Conservation (phyloP, 768 basidiomycete genomes). For the Amanita rubescens region DNA sequence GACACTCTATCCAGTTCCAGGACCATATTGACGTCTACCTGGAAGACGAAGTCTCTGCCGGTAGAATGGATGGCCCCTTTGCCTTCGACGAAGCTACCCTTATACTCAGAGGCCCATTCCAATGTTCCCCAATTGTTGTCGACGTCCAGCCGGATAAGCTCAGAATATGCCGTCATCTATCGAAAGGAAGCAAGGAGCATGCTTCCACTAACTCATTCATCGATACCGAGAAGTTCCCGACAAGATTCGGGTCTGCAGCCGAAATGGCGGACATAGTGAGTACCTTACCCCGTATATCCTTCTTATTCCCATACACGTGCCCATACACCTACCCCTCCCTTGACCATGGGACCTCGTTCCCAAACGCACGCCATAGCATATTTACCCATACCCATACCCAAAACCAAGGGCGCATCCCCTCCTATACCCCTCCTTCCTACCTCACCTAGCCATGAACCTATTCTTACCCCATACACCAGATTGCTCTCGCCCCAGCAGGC, state of each 20-base stretch:
- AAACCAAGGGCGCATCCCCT: too few relatives aligned
- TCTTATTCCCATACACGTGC: neutral
- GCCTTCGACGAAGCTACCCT: constrained; percentile 12
- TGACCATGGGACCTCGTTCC: neutral
- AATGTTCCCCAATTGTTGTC: constrained; percentile 20
- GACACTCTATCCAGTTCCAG: constrained; percentile 3
- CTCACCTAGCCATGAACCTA: neutral
- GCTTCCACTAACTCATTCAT: constrained; percentile 12
- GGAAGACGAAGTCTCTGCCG: constrained; percentile 8
- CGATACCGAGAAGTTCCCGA: constrained; percentile 15
- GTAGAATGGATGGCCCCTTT: constrained; percentile 18
- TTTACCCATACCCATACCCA: too few relatives aligned
- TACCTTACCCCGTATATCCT: neutral
- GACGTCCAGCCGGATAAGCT: constrained; percentile 13
- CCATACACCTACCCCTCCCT: neutral
- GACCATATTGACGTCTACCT: constrained; percentile 14
- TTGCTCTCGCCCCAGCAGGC: constrained; percentile 10
- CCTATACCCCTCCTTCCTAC: neutral
- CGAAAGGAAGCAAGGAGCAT: constrained; percentile 7
- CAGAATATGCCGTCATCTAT: constrained; percentile 16
- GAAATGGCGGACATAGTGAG: constrained; percentile 13
- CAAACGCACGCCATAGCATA: too few relatives aligned
- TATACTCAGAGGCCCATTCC: constrained; percentile 23
- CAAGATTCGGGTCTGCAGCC: constrained; percentile 8
- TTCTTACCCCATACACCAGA: neutral